Base-by-base conservation (phyloP, 768 basidiomycete species). In the Lyophyllum atratum region DNA sequence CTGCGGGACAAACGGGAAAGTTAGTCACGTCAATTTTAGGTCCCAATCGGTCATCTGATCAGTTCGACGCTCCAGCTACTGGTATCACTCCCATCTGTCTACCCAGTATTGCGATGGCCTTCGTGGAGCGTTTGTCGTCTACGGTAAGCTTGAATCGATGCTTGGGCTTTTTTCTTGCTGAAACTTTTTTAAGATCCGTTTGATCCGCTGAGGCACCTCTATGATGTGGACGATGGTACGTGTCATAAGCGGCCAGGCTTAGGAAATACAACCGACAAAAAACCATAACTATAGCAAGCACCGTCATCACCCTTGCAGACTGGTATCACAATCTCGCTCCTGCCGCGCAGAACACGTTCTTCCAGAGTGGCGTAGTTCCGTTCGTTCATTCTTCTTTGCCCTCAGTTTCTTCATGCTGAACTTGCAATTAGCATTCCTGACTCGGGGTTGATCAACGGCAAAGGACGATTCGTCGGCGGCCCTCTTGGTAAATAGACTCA, bases 101-200 rank as follows among this genome's bases (percentile, higher is more conserved):
- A 75, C 75, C 5, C 81, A 82, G 59, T 82, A 82, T 55, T 81
- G 81, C 29, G 81, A 83, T 52, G 81, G 81, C 60, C 19, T 75
- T 70, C 46, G 75, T 55, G 60, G 62, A 67, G 34, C 63, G 68
- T 54, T 72, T 69, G 45, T 62, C 11, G 64, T 71, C 4, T 69
- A 74, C 12, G 68, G 69, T 66, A 51, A 22, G 57, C 34, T 25
- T 34, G 15, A 15, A 70, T 71, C 5, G 10, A 17, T 6, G 3
- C 10, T 22, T 31, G 10, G 4, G 9, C 10, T 42, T 9, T 34
- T 11, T 24, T 17, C 49, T 26, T 28, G 34, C 37, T 49, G 22
- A 11, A 54, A 1, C 1, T 12, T 6, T 19, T 15, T 17, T 4
- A 31, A 70, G 74, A 79, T 61, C 72, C 72, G n/a, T 4, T 75